These are phyloP conservation scores for Cryptococcus maquisensis DNA, from an alignment of 1,284 basidiomycete genomes.

Conservation along the genomic window DNA sequence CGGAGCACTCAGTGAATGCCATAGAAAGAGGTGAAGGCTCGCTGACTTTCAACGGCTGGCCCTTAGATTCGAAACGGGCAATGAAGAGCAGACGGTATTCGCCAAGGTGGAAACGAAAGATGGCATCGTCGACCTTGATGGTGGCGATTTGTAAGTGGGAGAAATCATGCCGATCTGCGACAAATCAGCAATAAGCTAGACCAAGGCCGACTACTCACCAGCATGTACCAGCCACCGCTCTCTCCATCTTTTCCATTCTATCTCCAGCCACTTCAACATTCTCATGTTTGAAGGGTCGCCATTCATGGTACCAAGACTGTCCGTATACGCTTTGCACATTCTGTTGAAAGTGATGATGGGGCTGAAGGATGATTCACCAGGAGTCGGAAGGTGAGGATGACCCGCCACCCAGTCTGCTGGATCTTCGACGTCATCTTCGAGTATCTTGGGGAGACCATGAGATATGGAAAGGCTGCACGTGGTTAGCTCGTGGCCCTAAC, in stretches of 20 bases:
- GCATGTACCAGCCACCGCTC: conserved; percentile 26
- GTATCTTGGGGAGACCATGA: conserved; percentile 27
- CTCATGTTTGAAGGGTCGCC: conserved; percentile 24
- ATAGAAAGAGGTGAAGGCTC: conserved; percentile 15
- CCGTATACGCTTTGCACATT: conserved; percentile 23
- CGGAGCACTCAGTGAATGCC: conserved; percentile 20
- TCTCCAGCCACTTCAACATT: conserved; percentile 26
- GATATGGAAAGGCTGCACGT: conserved; percentile 22
- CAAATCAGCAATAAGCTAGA: too few relatives aligned
- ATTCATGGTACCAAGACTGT: conserved; percentile 27
- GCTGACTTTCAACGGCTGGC: conserved; percentile 12
- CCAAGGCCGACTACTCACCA: conserved; percentile 14
- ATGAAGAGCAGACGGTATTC: conserved; percentile 26
- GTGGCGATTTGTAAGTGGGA: conserved; percentile 17
- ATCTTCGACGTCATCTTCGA: conserved; percentile 24
- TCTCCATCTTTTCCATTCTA: conserved; percentile 28
- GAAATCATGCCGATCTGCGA: conserved; percentile 16
- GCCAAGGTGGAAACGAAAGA: conserved; percentile 27
- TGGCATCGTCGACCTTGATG: conserved; percentile 17
- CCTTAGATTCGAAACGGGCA: conserved; percentile 15
- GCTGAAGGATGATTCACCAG: conserved; percentile 31
- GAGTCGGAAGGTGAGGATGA: conserved; percentile 29
- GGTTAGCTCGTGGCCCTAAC: not conserved
- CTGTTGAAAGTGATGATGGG: conserved; percentile 29
- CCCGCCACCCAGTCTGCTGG: conserved; percentile 30